Evolutionary conservation across 345 rosid genomes (phyloP).

Genomic region (Populus tremula): DNA sequence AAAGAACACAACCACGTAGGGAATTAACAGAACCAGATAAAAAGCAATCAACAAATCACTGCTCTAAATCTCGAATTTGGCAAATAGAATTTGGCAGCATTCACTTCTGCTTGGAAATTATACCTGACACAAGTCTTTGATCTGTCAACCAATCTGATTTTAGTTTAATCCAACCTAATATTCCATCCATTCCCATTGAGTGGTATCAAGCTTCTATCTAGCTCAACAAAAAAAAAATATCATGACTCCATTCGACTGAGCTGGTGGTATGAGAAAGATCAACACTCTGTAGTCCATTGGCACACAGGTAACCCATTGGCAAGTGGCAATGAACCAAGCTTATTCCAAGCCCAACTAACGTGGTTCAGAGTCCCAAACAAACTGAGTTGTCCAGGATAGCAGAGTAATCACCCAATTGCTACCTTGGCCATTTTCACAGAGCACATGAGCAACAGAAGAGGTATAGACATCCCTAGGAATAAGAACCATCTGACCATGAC

Average conservation of each 20-base stretch:
- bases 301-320: neutral
- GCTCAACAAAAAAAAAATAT: neutral
- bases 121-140: neutral
- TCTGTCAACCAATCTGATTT: neutral
- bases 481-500: neutral
- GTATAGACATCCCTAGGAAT: neutral
- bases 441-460: neutral
- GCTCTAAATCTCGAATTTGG: neutral
- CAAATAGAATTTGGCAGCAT: neutral
- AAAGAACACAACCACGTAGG: neutral
- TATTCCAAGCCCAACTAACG: neutral
- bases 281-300: neutral
- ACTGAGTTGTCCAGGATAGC: neutral
- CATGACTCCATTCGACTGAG: neutral
- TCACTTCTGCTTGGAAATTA: neutral
- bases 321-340: neutral
- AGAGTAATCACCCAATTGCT: neutral
- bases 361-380: neutral
- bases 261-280: neutral
- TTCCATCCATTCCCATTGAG: neutral
- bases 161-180: neutral
- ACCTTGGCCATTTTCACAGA: neutral
- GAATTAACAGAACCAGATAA: neutral
- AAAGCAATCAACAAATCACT: neutral
- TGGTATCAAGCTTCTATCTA: neutral